Evolutionary conservation across 345 rosid species (phyloP).

Genomic region (Mallotus nudiflorus): DNA sequence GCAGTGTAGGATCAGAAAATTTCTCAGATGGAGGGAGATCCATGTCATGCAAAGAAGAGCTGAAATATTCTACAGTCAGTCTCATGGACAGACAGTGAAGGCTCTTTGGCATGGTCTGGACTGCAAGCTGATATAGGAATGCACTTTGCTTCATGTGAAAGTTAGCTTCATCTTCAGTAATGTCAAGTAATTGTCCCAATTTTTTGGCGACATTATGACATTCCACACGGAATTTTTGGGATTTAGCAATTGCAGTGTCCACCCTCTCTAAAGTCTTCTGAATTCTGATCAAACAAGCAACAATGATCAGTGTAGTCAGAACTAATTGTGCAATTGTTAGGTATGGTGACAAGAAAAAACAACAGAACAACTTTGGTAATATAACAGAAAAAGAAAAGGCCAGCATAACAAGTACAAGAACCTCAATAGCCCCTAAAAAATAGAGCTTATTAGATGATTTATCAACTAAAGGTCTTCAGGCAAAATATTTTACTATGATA

Average conservation of each 20-base stretch:
- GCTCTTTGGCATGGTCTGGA: conserved; percentile 38
- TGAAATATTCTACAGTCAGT: conserved; percentile 34
- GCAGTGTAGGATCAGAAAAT: conserved; percentile 36
- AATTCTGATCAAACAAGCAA: conserved; percentile 51
- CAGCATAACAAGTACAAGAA: not conserved
- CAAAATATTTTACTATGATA: no score
- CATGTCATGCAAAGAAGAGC: conserved; percentile 36
- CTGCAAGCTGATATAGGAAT: conserved; percentile 48
- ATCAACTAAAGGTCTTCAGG: not conserved
- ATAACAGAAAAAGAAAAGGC: conserved; percentile 3
- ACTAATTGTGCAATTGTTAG: not conserved
- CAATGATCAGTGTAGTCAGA: conserved; percentile 2
- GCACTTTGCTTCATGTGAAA: conserved; percentile 84
- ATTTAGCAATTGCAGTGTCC: conserved; percentile 67
- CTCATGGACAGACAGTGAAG: conserved; percentile 36
- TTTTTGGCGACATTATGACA: conserved; percentile 92
- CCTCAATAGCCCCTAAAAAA: not conserved
- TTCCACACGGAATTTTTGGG: conserved; percentile 67
- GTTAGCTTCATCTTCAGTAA: conserved; percentile 89
- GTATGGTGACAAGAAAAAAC: not conserved
- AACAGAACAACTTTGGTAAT: conserved; percentile 8
- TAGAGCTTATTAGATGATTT: not conserved
- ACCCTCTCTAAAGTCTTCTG: conserved; percentile 59
- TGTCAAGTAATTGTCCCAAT: conserved; percentile 83
- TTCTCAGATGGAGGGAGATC: conserved; percentile 48